Base-by-base conservation (phyloP, 225 moss, liverwort and hornwort genomes). In the Ulota crispa region DNA sequence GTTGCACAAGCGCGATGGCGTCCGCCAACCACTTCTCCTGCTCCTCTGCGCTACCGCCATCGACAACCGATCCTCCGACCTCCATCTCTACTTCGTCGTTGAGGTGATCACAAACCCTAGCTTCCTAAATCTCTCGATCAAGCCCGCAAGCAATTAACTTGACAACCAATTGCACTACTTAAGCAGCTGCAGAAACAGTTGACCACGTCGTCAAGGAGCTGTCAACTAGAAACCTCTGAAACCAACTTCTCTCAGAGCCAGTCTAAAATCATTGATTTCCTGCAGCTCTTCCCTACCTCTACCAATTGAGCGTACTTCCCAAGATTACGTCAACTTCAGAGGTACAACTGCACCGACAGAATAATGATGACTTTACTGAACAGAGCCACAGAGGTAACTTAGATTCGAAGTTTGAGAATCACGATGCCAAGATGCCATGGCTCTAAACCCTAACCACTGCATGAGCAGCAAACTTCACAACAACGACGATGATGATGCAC, bases 21-120 rank as follows among this genome's bases (percentile, higher is more conserved):
- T 91, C 90, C 70, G 90, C 90, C 84, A 91, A 73, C 86, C 84
- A 91, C 78, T 91, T 91, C 80, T 88, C 90, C 83, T 91, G 90
- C 80, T 88, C 90, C 78, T 91, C 90, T 27, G 81, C 79, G 57
- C 81, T 82, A 57, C 84, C 82, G 39, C 80, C 75, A 30, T 87
- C 84, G 13, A 28, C 76, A 45, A 61, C 59, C 20, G 76, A n/a
- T 67, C 82, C 85, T 53, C 82, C 86, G 30, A 55, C 86, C 82
- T 84, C 89, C 84, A 88, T 85, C 16, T 7, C 41, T 16, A 7
- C 34, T 8, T 66, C 45, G 52, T 42, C 42, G 43, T 43, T 23
- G 45, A 12, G 21, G 56, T 23, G 9, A 30, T 60, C 39, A 45
- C 72, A 27, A 75, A 37, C 47, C 71, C 14, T 50, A 18, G 5